These are phyloP conservation scores for Chalaropsis ovoidea DNA, from an alignment of 2,329 filamentous ascomycete species.

Conservation along the genomic window DNA sequence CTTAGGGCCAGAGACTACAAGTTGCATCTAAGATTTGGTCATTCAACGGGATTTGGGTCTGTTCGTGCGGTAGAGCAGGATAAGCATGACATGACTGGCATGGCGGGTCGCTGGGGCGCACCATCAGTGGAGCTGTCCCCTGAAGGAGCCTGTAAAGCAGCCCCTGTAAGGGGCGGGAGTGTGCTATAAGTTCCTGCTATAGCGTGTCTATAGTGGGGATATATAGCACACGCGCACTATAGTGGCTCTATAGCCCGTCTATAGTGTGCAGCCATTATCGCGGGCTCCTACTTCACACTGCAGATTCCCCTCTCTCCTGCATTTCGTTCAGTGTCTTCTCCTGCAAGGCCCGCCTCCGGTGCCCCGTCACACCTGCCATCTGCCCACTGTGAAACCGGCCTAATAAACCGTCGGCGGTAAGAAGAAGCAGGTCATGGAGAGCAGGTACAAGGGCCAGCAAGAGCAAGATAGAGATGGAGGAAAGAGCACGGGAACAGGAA, in stretches of 20 bases:
- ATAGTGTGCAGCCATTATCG: not conserved
- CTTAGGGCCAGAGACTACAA: not conserved
- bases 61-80: too few species aligned
- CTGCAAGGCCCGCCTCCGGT: not conserved
- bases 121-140: not conserved
- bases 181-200: not conserved
- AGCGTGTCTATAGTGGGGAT: not conserved
- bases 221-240: too few species aligned
- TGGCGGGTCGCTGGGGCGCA: not conserved
- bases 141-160: not conserved
- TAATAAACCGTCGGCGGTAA: conserved; percentile 14
- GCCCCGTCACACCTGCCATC: not conserved
- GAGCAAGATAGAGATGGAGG: not conserved
- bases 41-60: too few species aligned
- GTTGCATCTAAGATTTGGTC: too few species aligned
- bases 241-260: too few species aligned
- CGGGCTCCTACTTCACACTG: not conserved
- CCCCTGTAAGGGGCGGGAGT: not conserved
- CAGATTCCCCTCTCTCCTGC: not conserved
- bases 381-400: conserved; percentile 1
- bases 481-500: not conserved
- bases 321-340: not conserved
- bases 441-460: too few species aligned
- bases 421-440: too few species aligned
- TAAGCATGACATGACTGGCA: too few species aligned